Percentiles rank a stretch among this genome's conserved stretches.
Evolutionary conservation across 176 grass and related monocot species (phyloP).

Genomic region (Cenchrus americanus): DNA sequence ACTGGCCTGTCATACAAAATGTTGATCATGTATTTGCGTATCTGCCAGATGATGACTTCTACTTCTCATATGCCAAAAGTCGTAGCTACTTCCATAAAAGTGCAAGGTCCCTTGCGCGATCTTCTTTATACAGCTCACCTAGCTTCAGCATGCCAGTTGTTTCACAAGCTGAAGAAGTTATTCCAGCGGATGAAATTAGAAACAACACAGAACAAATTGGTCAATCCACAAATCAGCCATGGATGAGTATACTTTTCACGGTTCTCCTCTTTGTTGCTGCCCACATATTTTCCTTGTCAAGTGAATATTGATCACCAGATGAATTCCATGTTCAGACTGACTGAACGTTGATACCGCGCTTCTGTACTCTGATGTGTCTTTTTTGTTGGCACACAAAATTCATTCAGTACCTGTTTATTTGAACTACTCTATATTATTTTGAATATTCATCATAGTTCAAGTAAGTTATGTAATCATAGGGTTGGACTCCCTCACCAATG

Average conservation of each 20-base stretch:
- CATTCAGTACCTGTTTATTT: neutral
- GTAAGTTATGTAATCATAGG: neutral
- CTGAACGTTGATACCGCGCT: neutral
- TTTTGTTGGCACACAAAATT: slow-evolving; percentile 5
- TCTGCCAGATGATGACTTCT: slow-evolving; percentile 38
- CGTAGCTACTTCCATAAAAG: slow-evolving; percentile 32
- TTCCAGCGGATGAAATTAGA: slow-evolving; percentile 12
- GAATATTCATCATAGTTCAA: neutral
- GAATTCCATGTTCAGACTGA: neutral
- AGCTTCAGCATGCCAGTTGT: slow-evolving; percentile 42
- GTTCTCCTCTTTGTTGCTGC: slow-evolving; percentile 46
- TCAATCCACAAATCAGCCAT: slow-evolving; percentile 20
- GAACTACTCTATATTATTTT: neutral
- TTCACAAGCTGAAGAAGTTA: slow-evolving; percentile 5
- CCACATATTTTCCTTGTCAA: slow-evolving; percentile 44
- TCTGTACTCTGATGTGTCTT: slow-evolving; percentile 16
- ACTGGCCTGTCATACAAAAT: slow-evolving; percentile 44
- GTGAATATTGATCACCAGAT: neutral
- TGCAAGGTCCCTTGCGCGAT: slow-evolving; percentile 18
- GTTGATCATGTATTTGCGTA: slow-evolving; percentile 49
- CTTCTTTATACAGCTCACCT: slow-evolving; percentile 29
- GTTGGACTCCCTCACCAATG: neutral
- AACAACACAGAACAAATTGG: neutral
- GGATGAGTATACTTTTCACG: slow-evolving; percentile 43
- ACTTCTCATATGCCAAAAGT: slow-evolving; percentile 59